These are phyloP conservation scores for Acacia acuminata DNA, from an alignment of 306 rosid genomes.

Conservation along the genomic window DNA sequence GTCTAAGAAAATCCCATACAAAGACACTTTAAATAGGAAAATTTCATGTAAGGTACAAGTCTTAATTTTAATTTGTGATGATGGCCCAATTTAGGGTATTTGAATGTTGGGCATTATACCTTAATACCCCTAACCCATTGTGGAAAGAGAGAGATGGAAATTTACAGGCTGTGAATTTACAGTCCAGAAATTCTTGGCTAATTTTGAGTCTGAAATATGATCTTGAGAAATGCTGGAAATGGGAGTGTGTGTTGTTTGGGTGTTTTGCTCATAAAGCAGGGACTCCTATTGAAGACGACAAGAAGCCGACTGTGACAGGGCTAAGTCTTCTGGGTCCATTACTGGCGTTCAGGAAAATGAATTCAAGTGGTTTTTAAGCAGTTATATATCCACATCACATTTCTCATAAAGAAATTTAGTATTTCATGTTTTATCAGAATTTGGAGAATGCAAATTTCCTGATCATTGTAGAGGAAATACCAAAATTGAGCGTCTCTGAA, in stretches of 20 bases:
- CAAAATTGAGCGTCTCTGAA: no score
- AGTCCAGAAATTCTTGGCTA: slow-evolving; percentile 27
- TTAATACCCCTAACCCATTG: no score
- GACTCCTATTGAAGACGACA: slow-evolving; percentile 72
- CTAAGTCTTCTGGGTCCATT: slow-evolving; percentile 38
- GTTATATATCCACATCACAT: slow-evolving; percentile 26
- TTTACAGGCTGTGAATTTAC: slow-evolving; percentile 40
- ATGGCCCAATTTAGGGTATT: no score
- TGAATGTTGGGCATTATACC: no score
- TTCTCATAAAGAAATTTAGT: not conserved
- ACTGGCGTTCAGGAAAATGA: slow-evolving; percentile 34
- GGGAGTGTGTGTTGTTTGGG: slow-evolving; percentile 54
- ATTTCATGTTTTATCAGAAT: not conserved
- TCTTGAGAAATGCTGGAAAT: slow-evolving; percentile 36
- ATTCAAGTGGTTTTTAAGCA: slow-evolving; percentile 45
- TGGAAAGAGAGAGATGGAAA: no score
- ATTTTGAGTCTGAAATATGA: slow-evolving; percentile 45
- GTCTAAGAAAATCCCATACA: no score
- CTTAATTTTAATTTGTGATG: no score
- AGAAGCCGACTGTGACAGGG: slow-evolving; percentile 44
- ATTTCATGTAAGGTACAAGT: no score
- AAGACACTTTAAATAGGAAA: no score
- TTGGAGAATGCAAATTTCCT: not conserved
- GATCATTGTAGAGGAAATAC: not conserved
- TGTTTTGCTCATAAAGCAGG: slow-evolving; percentile 56